Evolutionary conservation across 371 early-diverging fungal genomes (phyloP), one percentile per base, ranked within the genome.

Genomic region (Mucor velutinosus): DNA sequence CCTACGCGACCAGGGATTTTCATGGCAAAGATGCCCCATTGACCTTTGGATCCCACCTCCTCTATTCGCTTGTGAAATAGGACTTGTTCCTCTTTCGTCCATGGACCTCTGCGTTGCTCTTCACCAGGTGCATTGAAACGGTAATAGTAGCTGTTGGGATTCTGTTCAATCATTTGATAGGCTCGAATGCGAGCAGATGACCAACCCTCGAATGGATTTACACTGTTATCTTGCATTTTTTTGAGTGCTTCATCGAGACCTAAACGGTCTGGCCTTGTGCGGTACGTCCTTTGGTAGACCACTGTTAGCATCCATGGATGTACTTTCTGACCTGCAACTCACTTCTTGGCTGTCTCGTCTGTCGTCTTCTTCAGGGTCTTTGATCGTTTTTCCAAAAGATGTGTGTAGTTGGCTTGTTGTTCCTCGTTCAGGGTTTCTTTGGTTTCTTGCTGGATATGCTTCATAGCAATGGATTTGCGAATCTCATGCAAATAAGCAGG

Each of bases 11-110:
- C 97, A 10, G 97, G 96, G 37, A 97, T 93, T 15, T 92, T 86
- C 92, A 94, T 95, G 25, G 95, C 93, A 75, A 97, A 97, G 55
- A 97, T 88, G 32, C 97, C 96, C 96, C 97, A 97, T 76, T 97
- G 96, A 8, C 96, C 96, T 67, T 94, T 93, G 23, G 95, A 94
- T 8, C 97, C 97, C 7, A 93, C 85, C 74, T 96, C 95, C 27
- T 77, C 77, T 60, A 97, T 72, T 29, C 96, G 87, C 27, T 88
- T 77, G 70, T 93, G 90, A 73, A 97, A 97, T 33, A 94, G 67
- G 65, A 86, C 83, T 63, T 91, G 88, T 75, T 97, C 97, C 39
- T 93, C 93, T 73, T 80, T 77, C 19, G 91, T 89, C 97, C 97
- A 97, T 62, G 86, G 89, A 2, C 96, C 96, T 64, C 92, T 94